A percentile compares a stretch with the other conserved stretches of the same genome.
phyloP scores from a whole-genome alignment of 2,329 filamentous ascomycete species.

The Chaetoscypha palmicola region DNA sequence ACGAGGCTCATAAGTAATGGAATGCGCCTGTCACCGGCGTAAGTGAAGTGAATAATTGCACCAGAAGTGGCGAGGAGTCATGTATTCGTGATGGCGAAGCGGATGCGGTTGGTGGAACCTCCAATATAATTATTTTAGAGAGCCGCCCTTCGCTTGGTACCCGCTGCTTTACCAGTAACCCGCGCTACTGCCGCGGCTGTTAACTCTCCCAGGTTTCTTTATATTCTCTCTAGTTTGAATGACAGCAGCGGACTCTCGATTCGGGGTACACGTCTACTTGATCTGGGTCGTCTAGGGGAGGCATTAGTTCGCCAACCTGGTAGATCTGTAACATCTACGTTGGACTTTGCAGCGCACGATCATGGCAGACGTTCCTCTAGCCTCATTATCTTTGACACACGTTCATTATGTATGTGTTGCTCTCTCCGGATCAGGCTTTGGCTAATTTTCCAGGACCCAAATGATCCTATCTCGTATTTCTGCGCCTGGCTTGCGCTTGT shows the following conservation, averaged over 20 bases:
- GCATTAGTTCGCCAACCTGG: too few species aligned
- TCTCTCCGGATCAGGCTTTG: background rate
- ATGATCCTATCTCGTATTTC: conserved; percentile 74
- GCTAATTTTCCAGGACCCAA: conserved; percentile 59
- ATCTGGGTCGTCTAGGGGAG: too few species aligned
- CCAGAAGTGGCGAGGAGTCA: conserved; percentile 10
- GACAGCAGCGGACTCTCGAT: too few species aligned
- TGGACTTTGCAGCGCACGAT: conserved; percentile 6
- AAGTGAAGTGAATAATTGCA: background rate
- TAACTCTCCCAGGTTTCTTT: too few species aligned
- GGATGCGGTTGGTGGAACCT: background rate
- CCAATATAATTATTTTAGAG: conserved; percentile 15
- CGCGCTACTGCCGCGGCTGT: too few species aligned
- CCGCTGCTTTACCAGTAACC: conserved; percentile 11
- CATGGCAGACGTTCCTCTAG: conserved; percentile 51
- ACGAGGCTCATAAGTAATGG: conserved; percentile 18
- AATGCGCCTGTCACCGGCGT: background rate
- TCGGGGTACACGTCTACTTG: too few species aligned
- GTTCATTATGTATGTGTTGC: conserved; percentile 74
- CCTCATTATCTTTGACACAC: conserved; percentile 89
- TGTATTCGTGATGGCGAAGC: background rate
- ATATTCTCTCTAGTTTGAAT: too few species aligned
- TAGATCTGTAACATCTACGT: too few species aligned
- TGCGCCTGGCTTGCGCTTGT: conserved; percentile 93
- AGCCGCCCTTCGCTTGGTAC: conserved; percentile 15